These are phyloP conservation scores for Albugo candida DNA, from an alignment of 352 stramenopile genomes.

Conservation along the genomic window DNA sequence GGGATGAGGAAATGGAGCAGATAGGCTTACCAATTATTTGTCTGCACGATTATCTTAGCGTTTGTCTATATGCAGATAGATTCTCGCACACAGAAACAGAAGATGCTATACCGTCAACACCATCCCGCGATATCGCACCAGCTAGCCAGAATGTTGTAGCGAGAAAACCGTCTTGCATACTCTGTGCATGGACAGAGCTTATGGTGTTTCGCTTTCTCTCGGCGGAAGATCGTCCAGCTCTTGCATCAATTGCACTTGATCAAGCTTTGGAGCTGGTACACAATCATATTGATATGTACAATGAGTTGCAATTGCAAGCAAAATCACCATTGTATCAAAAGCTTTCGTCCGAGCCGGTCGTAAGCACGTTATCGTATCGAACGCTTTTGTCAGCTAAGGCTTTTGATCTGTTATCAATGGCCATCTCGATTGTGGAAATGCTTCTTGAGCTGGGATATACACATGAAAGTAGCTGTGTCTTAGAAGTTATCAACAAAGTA, in stretches of 20 bases:
- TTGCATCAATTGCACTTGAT: constrained; percentile 6
- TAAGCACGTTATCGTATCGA: constrained; percentile 5
- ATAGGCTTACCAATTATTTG: constrained; percentile 22
- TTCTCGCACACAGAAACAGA: constrained; percentile 14
- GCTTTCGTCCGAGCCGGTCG: constrained; percentile 12
- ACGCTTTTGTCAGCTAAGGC: background rate
- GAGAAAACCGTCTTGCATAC: constrained; percentile 19
- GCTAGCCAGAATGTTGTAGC: constrained; percentile 31
- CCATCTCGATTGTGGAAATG: constrained; percentile 10
- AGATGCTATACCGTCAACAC: constrained; percentile 25
- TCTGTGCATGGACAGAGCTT: constrained; percentile 2
- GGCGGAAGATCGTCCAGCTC: too few species aligned
- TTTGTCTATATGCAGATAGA: constrained; percentile 22
- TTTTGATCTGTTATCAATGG: constrained; percentile 15
- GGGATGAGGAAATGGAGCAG: constrained; percentile 12
- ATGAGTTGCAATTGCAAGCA: background rate
- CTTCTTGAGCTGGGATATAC: constrained; percentile 32
- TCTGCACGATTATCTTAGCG: constrained; percentile 15
- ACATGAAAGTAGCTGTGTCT: constrained; percentile 8
- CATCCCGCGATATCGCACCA: constrained; percentile 17
- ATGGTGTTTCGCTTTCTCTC: too few species aligned
- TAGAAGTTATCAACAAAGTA: background rate
- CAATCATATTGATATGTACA: constrained; percentile 1
- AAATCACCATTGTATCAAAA: constrained; percentile 1
- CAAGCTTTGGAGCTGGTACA: constrained; percentile 20